Conservation (phyloP, 1,284 basidiomycete genomes). For the Moniliophthora roreri region DNA sequence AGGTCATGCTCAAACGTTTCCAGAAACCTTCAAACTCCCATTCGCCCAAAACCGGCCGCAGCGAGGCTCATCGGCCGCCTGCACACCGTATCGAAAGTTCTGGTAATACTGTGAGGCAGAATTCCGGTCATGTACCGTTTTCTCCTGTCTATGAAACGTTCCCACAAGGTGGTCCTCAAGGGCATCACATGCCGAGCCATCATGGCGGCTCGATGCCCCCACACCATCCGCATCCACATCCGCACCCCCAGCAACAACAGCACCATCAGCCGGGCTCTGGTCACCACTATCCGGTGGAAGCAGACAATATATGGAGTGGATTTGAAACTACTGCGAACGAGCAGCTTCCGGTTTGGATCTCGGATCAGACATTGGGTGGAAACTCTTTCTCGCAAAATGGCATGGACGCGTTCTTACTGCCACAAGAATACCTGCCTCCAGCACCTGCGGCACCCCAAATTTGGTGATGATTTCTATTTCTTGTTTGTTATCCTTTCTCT, state of each 20-base stretch:
- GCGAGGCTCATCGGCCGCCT: conserved; percentile 40
- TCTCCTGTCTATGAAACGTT: conserved; percentile 44
- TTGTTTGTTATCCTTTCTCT: conserved; percentile 2
- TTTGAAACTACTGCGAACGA: conserved; percentile 70
- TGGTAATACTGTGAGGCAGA: conserved; percentile 12
- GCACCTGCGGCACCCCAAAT: conserved; percentile 53
- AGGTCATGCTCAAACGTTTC: conserved; percentile 83
- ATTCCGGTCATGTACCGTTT: conserved; percentile 31
- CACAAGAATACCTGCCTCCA: conserved; percentile 67
- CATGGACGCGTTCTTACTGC: conserved; percentile 80
- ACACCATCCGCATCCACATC: conserved; percentile 23
- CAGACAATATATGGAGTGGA: conserved; percentile 74
- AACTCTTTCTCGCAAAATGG: conserved; percentile 73
- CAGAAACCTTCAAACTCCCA: conserved; percentile 61
- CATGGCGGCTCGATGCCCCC: conserved; percentile 24
- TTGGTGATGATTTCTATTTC: conserved; percentile 44
- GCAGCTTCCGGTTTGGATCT: conserved; percentile 79
- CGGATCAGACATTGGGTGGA: conserved; percentile 76
- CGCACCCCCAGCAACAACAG: conserved; percentile 18
- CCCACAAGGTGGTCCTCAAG: conserved; percentile 29
- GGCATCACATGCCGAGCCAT: conserved; percentile 28
- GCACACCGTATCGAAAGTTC: conserved; percentile 24
- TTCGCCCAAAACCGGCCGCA: conserved; percentile 54
- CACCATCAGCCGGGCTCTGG: conserved; percentile 16
- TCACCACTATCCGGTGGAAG: conserved; percentile 44